Base-by-base conservation (phyloP, 495 filamentous ascomycete species). In the Penicilliopsis zonata region DNA sequence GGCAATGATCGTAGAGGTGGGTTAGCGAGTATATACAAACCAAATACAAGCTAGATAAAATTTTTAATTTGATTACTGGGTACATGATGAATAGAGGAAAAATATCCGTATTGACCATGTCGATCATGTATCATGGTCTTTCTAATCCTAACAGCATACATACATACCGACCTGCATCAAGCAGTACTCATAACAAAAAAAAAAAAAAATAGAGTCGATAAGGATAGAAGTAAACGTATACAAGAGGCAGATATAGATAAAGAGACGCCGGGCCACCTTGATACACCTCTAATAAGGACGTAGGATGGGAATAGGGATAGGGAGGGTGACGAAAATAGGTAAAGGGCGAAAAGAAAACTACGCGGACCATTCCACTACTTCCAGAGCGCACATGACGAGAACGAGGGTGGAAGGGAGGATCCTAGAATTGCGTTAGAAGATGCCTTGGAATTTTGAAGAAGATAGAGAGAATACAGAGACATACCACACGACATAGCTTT, bases 401-500 rank as follows among this genome's bases (percentile, higher is more conserved):
- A 87, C 49, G 16, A 98, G 67, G 1, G 90, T 98, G 9, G 85
- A 94, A 4, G 90, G 90, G 13, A 98, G 72, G 38, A 98, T 96
- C 82, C 82, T 85, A 24, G 25, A 28, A 15, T 14, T 3, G 12
- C 36, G 37, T 49, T 41, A 62, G 31, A 68, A 52, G 20, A 30
- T 35, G 23, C 37, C n/a, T 12, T 30, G 15, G 15, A 32, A 18
- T 13, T 34, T 32, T 10, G 0, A 35, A 12, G 12, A 16, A 18
- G 13, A 21, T 13, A 18, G 13, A 12, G 9, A 17, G 17, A 16
- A 31, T 2, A 21, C 14, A 15, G 9, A 29, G 20, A 67, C 76
- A 58, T 69, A 86, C 82, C 85, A 94, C 38, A 93, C 76, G 13
- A 98, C 90, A 45, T 98, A 98, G 60, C 88, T 94, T 67, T 94